Percentiles rank a stretch among this genome's conserved stretches.
Conservation (phyloP, 2,329 filamentous ascomycete genomes). For the Proliferodiscus dingleyae region DNA sequence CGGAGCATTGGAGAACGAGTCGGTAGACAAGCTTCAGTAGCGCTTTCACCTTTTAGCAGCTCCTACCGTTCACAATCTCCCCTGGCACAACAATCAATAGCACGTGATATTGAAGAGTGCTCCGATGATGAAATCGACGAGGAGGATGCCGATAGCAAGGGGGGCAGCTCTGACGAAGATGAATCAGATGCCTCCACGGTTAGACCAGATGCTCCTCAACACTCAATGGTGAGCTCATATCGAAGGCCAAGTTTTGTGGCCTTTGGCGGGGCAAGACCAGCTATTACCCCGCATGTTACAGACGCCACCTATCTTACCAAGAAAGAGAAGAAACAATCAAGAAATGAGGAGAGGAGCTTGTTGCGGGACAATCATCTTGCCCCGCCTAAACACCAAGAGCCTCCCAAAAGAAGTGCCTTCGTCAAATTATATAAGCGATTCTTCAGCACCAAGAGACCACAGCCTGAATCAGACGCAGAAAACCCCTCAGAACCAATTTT, state of each 20-base stretch:
- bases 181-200: slow-evolving; percentile 34
- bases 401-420: slow-evolving; percentile 32
- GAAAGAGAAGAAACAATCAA: slow-evolving; percentile 51
- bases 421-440: slow-evolving; percentile 37
- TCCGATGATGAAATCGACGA: slow-evolving; percentile 49
- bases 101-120: slow-evolving; percentile 61
- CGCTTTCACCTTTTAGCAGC: slow-evolving; percentile 33
- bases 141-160: slow-evolving; percentile 34
- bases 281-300: slow-evolving; percentile 54
- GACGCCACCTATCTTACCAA: slow-evolving; percentile 46
- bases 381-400: slow-evolving; percentile 51
- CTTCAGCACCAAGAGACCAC: slow-evolving; percentile 53
- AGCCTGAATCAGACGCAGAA: slow-evolving; percentile 38
- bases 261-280: slow-evolving; percentile 64
- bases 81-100: slow-evolving; percentile 60
- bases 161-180: slow-evolving; percentile 37
- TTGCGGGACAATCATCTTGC: slow-evolving; percentile 60
- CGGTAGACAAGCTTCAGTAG: slow-evolving; percentile 16
- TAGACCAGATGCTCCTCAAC: slow-evolving; percentile 32
- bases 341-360: slow-evolving; percentile 55
- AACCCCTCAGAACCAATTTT: slow-evolving; percentile 16
- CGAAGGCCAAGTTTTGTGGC: slow-evolving; percentile 73
- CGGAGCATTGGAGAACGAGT: slow-evolving; percentile 19
- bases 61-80: slow-evolving; percentile 58
- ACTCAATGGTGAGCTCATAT: slow-evolving; percentile 61